phyloP scores from a whole-genome alignment of 2,329 filamentous ascomycete genomes.

The Aspergillus fumigatus region DNA sequence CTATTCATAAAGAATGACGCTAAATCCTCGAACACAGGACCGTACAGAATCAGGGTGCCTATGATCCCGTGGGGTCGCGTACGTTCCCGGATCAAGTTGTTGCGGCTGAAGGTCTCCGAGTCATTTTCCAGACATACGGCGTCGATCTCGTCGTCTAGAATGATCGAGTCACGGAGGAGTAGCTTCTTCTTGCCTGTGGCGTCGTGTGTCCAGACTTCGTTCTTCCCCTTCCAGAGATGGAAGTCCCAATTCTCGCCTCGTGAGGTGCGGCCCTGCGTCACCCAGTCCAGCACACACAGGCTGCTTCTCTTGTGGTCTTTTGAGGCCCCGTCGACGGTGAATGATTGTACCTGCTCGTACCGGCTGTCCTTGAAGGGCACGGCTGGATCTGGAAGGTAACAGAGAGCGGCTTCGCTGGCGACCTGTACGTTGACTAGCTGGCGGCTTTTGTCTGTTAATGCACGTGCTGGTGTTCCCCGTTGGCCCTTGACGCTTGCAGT shows the following conservation, averaged over 20 bases:
- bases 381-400: constrained; percentile 81
- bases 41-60: constrained; percentile 79
- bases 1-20: constrained; percentile 72
- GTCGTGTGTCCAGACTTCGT: constrained; percentile 61
- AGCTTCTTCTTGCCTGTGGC: constrained; percentile 51
- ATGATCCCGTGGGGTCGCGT: constrained; percentile 75
- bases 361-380: constrained; percentile 82
- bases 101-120: constrained; percentile 11
- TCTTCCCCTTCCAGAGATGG: constrained; percentile 71
- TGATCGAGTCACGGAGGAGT: constrained; percentile 78
- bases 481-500: constrained; percentile 21
- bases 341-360: constrained; percentile 80
- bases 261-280: constrained; percentile 79
- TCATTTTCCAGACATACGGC: constrained; percentile 29
- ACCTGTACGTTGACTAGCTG: constrained; percentile 50
- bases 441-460: constrained; percentile 37
- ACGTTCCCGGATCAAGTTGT: constrained; percentile 43
- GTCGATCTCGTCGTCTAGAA: constrained; percentile 58
- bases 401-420: constrained; percentile 47
- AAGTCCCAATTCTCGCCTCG: constrained; percentile 88
- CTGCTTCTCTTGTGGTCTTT: constrained; percentile 42
- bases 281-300: constrained; percentile 88
- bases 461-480: constrained; percentile 36
- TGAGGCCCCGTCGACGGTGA: constrained; percentile 52
- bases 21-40: constrained; percentile 62